Evolutionary conservation across 306 rosid species (phyloP).

Genomic region (Quercus aquifolioides): DNA sequence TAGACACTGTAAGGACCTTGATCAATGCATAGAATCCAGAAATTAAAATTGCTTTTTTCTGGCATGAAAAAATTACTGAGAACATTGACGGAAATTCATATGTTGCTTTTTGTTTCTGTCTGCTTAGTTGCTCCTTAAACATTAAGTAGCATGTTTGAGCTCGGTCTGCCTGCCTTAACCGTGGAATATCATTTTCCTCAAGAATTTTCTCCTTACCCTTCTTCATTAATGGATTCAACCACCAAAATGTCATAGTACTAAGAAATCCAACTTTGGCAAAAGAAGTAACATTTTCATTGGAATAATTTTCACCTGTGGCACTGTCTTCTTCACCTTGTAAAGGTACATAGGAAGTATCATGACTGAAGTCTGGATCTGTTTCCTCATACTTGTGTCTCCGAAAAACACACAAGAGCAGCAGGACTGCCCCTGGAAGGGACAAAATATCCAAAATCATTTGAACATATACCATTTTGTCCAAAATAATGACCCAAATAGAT

Average conservation of each 20-base stretch:
- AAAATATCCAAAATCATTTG: slow-evolving; percentile 40
- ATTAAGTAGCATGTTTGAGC: slow-evolving; percentile 61
- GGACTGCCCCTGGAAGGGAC: slow-evolving; percentile 49
- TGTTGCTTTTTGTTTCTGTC: slow-evolving; percentile 37
- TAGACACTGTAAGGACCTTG: slow-evolving; percentile 53
- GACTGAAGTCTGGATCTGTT: slow-evolving; percentile 30
- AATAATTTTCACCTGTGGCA: slow-evolving; percentile 15
- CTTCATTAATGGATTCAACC: slow-evolving; percentile 83
- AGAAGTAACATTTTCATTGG: slow-evolving; percentile 31
- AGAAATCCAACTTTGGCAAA: slow-evolving; percentile 63
- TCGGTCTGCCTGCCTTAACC: slow-evolving; percentile 54
- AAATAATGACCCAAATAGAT: slow-evolving; percentile 36
- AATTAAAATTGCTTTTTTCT: slow-evolving; percentile 60
- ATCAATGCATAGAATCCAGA: slow-evolving; percentile 73
- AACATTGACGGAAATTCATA: slow-evolving; percentile 43
- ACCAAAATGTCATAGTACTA: slow-evolving; percentile 60
- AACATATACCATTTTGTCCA: slow-evolving; percentile 26
- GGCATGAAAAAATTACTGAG: slow-evolving; percentile 50
- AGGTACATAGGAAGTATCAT: slow-evolving; percentile 23
- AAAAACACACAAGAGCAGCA: slow-evolving; percentile 41
- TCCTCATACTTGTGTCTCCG: slow-evolving; percentile 9
- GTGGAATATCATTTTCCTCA: slow-evolving; percentile 60
- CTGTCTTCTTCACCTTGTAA: no score
- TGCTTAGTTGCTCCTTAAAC: slow-evolving; percentile 49
- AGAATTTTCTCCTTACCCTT: slow-evolving; percentile 63